Evolutionary conservation across 371 early-diverging fungal genomes (phyloP).

Genomic region (Rhizomucor pusillus): DNA sequence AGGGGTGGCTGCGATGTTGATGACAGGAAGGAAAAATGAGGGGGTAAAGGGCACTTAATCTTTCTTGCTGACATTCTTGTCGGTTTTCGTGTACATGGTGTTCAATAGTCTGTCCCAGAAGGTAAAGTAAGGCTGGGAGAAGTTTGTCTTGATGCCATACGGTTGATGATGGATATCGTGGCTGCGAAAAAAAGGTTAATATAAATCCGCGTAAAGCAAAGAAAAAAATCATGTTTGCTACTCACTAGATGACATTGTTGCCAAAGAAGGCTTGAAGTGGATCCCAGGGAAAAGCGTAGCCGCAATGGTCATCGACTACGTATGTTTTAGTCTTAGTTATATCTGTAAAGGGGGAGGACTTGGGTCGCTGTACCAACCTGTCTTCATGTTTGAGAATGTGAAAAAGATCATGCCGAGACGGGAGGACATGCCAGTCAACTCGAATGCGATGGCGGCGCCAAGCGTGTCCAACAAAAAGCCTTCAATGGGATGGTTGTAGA

Average conservation of each 20-base stretch:
- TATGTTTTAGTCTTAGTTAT: too few relatives aligned
- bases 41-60: background rate
- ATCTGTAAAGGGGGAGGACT: too few relatives aligned
- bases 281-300: conserved; percentile 79
- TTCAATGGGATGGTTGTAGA: conserved; percentile 82
- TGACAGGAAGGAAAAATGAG: too few relatives aligned
- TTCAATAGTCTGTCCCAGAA: conserved; percentile 64
- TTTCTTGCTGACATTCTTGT: conserved; percentile 5
- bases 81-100: conserved; percentile 13
- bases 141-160: conserved; percentile 66
- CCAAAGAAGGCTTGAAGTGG: conserved; percentile 63
- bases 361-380: conserved; percentile 38
- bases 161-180: conserved; percentile 71
- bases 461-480: conserved; percentile 75
- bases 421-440: conserved; percentile 70
- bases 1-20: too few relatives aligned
- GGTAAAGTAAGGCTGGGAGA: conserved; percentile 73
- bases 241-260: conserved; percentile 75
- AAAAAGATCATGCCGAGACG: conserved; percentile 66
- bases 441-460: conserved; percentile 63
- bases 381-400: conserved; percentile 74
- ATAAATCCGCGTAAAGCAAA: background rate
- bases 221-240: background rate
- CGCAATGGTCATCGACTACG: conserved; percentile 77
- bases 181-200: conserved; percentile 22